Percentiles rank a stretch among this genome's conserved stretches.
phyloP scores from a whole-genome alignment of 2,329 filamentous ascomycete species.

The Fusarium irregulare region DNA sequence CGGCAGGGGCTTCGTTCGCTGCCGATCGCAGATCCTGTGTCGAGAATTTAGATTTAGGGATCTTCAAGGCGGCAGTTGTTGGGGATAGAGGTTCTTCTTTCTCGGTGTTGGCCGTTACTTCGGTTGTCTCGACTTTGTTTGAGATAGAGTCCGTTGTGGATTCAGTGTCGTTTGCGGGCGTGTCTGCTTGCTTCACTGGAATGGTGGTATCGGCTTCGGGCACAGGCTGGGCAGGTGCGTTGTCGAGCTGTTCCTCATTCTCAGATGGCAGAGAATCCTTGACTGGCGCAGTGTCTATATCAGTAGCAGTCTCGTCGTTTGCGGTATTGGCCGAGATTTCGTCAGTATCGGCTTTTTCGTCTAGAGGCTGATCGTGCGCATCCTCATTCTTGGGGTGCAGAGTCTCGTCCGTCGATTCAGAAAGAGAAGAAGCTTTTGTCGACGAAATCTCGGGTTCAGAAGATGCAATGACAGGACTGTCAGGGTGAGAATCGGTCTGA shows the following conservation, averaged over 20 bases:
- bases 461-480: constrained; percentile 64
- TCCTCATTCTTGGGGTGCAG: constrained; percentile 53
- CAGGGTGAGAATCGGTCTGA: constrained; percentile 67
- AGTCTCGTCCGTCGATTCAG: constrained; percentile 72
- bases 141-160: constrained; percentile 34
- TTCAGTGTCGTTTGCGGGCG: constrained; percentile 19
- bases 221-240: constrained; percentile 23
- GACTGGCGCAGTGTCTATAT: not conserved
- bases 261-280: constrained; percentile 1
- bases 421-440: constrained; percentile 72
- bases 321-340: not conserved
- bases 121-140: constrained; percentile 28
- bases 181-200: constrained; percentile 25
- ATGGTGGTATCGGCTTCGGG: constrained; percentile 39
- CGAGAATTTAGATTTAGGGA: constrained; percentile 45
- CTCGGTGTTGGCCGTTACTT: constrained; percentile 11
- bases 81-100: constrained; percentile 30
- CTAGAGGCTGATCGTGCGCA: constrained; percentile 27
- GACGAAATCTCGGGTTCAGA: constrained; percentile 70
- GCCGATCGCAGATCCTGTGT: constrained; percentile 46
- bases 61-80: constrained; percentile 31
- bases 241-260: constrained; percentile 11
- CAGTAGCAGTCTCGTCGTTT: constrained; percentile 8
- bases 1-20: constrained; percentile 26
- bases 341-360: constrained; percentile 25